Percentiles rank a stretch among this genome's conserved stretches.
Conservation (phyloP, 1,284 basidiomycete species). For the Ustilago lituana region DNA sequence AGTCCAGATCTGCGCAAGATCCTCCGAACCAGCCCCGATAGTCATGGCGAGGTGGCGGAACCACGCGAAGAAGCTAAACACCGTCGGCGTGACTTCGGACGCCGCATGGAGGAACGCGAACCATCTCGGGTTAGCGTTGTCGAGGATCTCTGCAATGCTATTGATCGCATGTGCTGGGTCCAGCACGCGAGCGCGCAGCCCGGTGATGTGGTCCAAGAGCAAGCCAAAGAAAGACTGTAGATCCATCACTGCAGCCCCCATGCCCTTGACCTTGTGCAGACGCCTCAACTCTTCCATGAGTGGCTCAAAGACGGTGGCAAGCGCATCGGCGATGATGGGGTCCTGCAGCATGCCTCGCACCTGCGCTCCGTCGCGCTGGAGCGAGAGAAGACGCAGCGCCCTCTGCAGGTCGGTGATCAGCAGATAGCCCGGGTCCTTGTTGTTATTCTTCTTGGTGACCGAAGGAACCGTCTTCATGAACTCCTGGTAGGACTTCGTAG, state of each 20-base stretch:
- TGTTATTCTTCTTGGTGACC: slow-evolving; percentile 47
- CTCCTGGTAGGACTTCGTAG: slow-evolving; percentile 53
- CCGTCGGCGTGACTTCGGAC: slow-evolving; percentile 42
- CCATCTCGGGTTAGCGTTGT: slow-evolving; percentile 54
- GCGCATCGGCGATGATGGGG: slow-evolving; percentile 52
- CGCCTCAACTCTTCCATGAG: slow-evolving; percentile 55
- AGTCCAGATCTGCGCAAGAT: slow-evolving; percentile 55
- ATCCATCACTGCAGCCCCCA: slow-evolving; percentile 46
- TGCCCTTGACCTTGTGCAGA: slow-evolving; percentile 54
- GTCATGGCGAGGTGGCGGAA: slow-evolving; percentile 60
- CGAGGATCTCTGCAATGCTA: slow-evolving; percentile 58
- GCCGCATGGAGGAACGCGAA: slow-evolving; percentile 54
- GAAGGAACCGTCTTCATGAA: slow-evolving; percentile 57
- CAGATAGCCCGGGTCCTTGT: slow-evolving; percentile 56
- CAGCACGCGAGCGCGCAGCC: slow-evolving; percentile 58
- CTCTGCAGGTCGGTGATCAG: slow-evolving; percentile 59
- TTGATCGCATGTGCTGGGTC: slow-evolving; percentile 60
- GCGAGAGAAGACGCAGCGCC: slow-evolving; percentile 57
- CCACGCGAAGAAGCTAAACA: slow-evolving; percentile 64
- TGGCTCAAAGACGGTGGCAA: slow-evolving; percentile 56
- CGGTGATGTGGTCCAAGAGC: slow-evolving; percentile 58
- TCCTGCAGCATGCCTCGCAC: slow-evolving; percentile 62
- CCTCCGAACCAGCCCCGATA: slow-evolving; percentile 52
- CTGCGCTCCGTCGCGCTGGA: slow-evolving; percentile 61
- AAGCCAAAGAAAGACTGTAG: slow-evolving; percentile 46